Conservation (phyloP, 352 stramenopile species). For the Phytophthora kernoviae region DNA sequence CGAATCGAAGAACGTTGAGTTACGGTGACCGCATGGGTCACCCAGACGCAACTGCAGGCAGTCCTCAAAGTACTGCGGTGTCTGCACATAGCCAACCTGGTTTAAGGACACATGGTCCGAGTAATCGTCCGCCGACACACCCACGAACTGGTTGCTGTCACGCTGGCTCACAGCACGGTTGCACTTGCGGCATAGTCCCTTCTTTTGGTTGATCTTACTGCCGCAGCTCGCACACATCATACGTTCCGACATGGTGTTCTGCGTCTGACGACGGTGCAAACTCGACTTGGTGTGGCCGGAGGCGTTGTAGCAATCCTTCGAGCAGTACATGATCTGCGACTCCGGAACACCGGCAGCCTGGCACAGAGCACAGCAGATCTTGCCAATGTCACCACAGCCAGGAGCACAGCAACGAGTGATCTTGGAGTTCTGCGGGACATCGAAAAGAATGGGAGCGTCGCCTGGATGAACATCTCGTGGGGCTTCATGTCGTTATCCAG, state of each 20-base stretch:
- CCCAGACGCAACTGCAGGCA: conserved; percentile 67
- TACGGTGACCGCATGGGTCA: conserved; percentile 69
- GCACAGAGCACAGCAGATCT: conserved; percentile 78
- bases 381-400: conserved; percentile 70
- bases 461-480: conserved; percentile 79
- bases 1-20: conserved; percentile 77
- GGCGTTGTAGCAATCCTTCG: conserved; percentile 80
- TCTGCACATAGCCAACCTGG: conserved; percentile 78
- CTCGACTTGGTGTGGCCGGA: conserved; percentile 67
- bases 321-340: conserved; percentile 73
- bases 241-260: conserved; percentile 67
- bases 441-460: conserved; percentile 76
- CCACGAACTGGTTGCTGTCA: conserved; percentile 51
- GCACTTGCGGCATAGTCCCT: conserved; percentile 69
- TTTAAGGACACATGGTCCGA: conserved; percentile 74
- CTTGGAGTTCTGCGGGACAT: conserved; percentile 68
- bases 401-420: conserved; percentile 62
- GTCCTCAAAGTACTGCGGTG: conserved; percentile 76
- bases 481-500: conserved; percentile 87
- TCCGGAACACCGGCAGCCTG: conserved; percentile 68
- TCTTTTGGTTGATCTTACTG: conserved; percentile 72
- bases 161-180: conserved; percentile 42
- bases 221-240: conserved; percentile 67
- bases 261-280: conserved; percentile 70
- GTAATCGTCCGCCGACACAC: conserved; percentile 63